Base-by-base conservation (phyloP, 352 stramenopile species). In the Elongisporangium anandrum region DNA sequence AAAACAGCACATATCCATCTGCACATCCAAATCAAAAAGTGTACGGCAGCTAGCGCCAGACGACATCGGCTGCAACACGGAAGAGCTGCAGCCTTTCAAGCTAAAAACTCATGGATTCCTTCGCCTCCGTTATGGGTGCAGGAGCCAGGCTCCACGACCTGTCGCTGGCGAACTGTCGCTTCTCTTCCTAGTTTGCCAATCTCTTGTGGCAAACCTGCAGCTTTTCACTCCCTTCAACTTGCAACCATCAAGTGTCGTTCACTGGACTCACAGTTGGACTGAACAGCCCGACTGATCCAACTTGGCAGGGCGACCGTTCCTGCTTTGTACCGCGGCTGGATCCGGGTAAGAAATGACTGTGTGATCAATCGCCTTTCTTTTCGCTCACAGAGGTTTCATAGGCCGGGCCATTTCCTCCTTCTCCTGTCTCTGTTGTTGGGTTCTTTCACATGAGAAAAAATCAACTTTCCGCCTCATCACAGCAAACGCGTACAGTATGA, bases 381-480 rank as follows among this genome's bases (percentile, higher is more conserved):
- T 45, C 17, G 34, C 34, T 9, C 12, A 15, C 5, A 12, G 34
- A 12, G 10, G 34, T 45, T 45, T 45, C 34, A 45, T 45, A 45
- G 34, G 34, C 34, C 8, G 34, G 34, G 10, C 9, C 34, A 17
- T 45, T 17, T 45, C 34, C 34, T 45, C 34, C 34, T 45, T 17
- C 34, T 45, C 34, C 34, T 45, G 34, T 45, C 34, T 45, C 34
- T 45, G 34, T 45, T 45, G 34, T 45, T 45, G 34, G 34, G 34
- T 45, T 45, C 34, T 45, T 45, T 45, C 34, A 45, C 34, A 45
- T 45, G 34, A 45, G 34, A 45, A 45, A 45, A 45, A 45, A 45
- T 17, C 13, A 15, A 45, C 1, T 17, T 45, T 45, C 34, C 34
- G 34, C 34, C 34, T 45, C 34, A 45, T 45, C 34, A 45, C 34